Conservation (phyloP, 2,329 filamentous ascomycete species). For the Diaporthe velutina region DNA sequence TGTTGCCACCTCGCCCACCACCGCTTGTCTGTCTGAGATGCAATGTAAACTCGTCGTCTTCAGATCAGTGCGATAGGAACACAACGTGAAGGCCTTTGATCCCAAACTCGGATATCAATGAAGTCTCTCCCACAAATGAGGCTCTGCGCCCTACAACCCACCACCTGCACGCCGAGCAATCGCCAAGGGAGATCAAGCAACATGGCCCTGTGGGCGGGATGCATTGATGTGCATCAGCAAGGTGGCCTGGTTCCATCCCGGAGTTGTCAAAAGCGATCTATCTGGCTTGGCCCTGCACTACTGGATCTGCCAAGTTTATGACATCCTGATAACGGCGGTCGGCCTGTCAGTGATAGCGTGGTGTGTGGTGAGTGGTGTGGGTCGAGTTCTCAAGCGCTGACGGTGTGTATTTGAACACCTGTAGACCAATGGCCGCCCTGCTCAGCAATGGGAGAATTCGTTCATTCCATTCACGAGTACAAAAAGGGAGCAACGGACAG, state of each 20-base stretch:
- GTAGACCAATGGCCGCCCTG: neutral
- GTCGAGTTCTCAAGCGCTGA: too few relatives aligned
- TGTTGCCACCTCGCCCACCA: neutral
- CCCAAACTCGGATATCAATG: neutral
- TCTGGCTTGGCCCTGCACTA: constrained; percentile 10
- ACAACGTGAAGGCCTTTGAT: neutral
- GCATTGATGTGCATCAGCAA: neutral
- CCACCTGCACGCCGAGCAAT: constrained; percentile 18
- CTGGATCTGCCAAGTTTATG: constrained; percentile 14
- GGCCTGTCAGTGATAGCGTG: neutral
- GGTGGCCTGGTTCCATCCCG: neutral
- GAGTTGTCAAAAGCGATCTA: neutral
- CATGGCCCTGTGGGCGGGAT: too few relatives aligned
- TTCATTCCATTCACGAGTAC: neutral
- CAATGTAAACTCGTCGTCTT: neutral
- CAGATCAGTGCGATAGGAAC: too few relatives aligned
- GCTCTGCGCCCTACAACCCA: constrained; percentile 17
- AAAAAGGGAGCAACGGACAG: neutral
- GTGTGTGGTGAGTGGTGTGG: neutral
- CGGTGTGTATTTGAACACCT: too few relatives aligned
- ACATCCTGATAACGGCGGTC: neutral
- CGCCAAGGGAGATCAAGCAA: constrained; percentile 19
- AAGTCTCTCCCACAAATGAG: neutral
- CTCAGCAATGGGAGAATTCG: too few relatives aligned
- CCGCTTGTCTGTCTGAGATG: neutral